A percentile compares a stretch with the other conserved stretches of the same genome.
Evolutionary conservation across 768 basidiomycete genomes (phyloP).

Genomic region (Leccinum truebloodii): DNA sequence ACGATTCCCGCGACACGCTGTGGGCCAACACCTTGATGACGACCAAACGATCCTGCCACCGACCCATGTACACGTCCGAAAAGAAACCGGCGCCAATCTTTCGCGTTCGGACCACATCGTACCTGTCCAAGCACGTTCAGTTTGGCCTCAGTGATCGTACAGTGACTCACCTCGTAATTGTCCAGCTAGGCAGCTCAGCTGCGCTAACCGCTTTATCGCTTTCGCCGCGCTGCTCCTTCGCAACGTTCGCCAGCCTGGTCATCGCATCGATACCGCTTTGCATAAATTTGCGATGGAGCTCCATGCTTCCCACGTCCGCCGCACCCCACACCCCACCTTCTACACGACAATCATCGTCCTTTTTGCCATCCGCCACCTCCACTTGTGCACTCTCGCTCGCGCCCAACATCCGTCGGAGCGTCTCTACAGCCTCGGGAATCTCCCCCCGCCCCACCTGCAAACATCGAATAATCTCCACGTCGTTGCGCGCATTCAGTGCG

Average conservation of each 20-base stretch:
- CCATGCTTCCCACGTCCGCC: background rate
- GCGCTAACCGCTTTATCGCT: background rate
- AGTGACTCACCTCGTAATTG: constrained; percentile 59
- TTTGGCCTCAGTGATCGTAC: background rate
- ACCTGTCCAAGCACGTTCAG: constrained; percentile 38
- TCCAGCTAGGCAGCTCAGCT: constrained; percentile 63
- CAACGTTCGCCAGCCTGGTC: constrained; percentile 51
- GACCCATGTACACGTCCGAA: no score
- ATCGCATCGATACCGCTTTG: constrained; percentile 74
- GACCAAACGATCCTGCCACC: no score
- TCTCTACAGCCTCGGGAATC: constrained; percentile 27
- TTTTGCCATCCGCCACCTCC: background rate
- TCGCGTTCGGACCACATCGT: no score
- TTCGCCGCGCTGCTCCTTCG: background rate
- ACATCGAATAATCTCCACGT: constrained; percentile 24
- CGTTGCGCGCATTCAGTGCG: constrained; percentile 16
- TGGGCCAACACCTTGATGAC: no score
- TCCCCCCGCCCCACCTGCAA: constrained; percentile 26
- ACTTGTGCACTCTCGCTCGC: background rate
- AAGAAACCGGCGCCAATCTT: no score
- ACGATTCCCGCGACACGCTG: no score
- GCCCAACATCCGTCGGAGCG: constrained; percentile 22
- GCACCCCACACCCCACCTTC: background rate
- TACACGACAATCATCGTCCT: background rate
- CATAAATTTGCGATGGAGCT: constrained; percentile 61